Evolutionary conservation across 1,284 basidiomycete species (phyloP), one percentile per base, ranked within the genome.

Genomic region (Apiotrichum domesticum): DNA sequence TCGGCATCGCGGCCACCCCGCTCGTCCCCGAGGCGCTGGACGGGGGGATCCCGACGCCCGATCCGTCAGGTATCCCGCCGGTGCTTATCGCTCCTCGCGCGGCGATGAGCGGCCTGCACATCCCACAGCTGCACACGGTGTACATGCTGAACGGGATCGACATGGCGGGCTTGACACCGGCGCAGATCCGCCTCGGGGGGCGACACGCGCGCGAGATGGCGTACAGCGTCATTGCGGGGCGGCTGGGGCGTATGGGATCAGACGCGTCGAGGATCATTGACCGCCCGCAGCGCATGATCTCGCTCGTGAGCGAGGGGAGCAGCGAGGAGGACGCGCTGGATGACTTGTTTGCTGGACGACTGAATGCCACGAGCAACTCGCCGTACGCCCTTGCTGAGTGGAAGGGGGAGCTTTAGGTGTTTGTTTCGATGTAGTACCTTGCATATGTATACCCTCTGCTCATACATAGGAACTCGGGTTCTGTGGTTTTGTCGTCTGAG

Each of bases 71-170:
- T 1, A 29, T 35, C 4, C 45, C 47, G 35, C 62, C 63, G 5
- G 46, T 65, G 11, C 52, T 69, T 6, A 39, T 70, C 7, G 52
- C 64, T 2, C 55, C 54, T 14, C 55, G 70, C 37, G 61, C 64
- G 1, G 56, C 61, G 7, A 53, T 70, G 3, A 54, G 68, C 1
- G 70, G 70, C 1, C 47, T 72, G 13, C 67, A 72, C 54, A 56
- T 72, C 1, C 56, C 61, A 0, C 32, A 56, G 11, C 56, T 72
- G 10, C 66, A 66, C 52, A 68, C 65, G 4, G 59, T 72, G 35
- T 69, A 69, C 47, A 59, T 70, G 3, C 51, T 70, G 2, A 57
- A 59, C 40, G 70, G 70, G 6, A 55, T 72, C n/a, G 69, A 72
- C 51, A 39, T 63, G n/a, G 47, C 45, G 3, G 51, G 55, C n/a